Evolutionary conservation across 2,329 filamentous ascomycete genomes (phyloP).

Genomic region (Alternaria sp.): DNA sequence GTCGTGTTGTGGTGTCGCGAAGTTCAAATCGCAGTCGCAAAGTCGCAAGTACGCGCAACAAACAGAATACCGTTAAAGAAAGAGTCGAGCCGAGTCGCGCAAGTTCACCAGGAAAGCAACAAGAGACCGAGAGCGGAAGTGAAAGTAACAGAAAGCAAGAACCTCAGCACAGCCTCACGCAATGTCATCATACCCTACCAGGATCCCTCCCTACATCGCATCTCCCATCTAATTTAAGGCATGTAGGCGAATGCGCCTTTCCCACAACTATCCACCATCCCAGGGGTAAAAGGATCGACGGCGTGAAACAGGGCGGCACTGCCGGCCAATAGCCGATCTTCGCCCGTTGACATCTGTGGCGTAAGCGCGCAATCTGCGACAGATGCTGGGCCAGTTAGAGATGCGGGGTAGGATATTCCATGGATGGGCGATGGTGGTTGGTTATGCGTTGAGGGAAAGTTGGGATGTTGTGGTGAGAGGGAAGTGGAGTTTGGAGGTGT

Average conservation of each 20-base stretch:
- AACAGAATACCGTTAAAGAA: background rate
- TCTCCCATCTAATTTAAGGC: slow-evolving; percentile 13
- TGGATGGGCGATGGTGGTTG: background rate
- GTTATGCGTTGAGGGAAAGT: background rate
- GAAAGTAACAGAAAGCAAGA: slow-evolving; percentile 2
- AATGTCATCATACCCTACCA: slow-evolving; percentile 21
- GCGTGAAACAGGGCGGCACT: slow-evolving; percentile 23
- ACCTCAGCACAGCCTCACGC: slow-evolving; percentile 7
- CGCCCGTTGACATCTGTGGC: slow-evolving; percentile 31
- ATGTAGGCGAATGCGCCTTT: slow-evolving; percentile 11
- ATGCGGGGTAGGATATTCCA: background rate
- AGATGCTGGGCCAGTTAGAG: slow-evolving; percentile 20
- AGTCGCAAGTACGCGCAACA: background rate
- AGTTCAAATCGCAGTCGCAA: background rate
- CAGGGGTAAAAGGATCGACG: slow-evolving; percentile 23
- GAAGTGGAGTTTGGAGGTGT: background rate
- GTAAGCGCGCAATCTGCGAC: slow-evolving; percentile 40
- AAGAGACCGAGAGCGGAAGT: background rate
- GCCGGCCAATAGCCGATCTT: slow-evolving; percentile 25
- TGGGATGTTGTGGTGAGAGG: background rate
- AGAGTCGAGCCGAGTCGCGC: background rate
- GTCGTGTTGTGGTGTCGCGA: background rate
- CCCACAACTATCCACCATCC: background rate
- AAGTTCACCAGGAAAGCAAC: background rate
- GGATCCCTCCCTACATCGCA: background rate